Percentiles rank a stretch among this genome's conserved stretches.
These are phyloP conservation scores for Trichophyton schoenleinii DNA, from an alignment of 2,329 filamentous ascomycete genomes.

Conservation along the genomic window DNA sequence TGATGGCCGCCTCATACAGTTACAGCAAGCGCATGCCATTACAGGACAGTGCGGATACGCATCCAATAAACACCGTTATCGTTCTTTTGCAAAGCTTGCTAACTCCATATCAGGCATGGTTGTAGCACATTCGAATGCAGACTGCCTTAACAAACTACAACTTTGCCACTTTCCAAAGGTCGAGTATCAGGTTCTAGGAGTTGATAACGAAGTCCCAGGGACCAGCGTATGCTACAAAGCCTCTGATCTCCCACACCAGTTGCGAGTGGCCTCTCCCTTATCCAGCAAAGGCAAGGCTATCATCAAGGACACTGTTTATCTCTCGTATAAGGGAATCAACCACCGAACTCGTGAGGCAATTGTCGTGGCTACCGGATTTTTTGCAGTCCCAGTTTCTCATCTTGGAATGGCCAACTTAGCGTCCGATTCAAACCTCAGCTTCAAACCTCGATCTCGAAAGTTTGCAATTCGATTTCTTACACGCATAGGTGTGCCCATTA, in stretches of 20 bases:
- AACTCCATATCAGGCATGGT: slow-evolving; percentile 17
- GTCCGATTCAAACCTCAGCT: slow-evolving; percentile 21
- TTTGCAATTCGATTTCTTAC: slow-evolving; percentile 30
- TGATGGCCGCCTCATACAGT: slow-evolving; percentile 9
- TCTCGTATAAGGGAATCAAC: slow-evolving; percentile 30
- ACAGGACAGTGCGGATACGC: slow-evolving; percentile 19
- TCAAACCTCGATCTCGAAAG: slow-evolving; percentile 22
- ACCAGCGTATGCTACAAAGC: slow-evolving; percentile 25
- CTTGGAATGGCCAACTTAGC: slow-evolving; percentile 19
- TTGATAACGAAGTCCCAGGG: slow-evolving; percentile 19
- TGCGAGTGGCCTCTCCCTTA: slow-evolving; percentile 21
- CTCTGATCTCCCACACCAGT: slow-evolving; percentile 20
- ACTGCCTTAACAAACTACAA: slow-evolving; percentile 5
- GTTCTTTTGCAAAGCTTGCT: slow-evolving; percentile 26
- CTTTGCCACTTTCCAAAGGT: slow-evolving; percentile 15
- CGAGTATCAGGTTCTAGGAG: not conserved
- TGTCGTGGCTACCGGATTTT: slow-evolving; percentile 26
- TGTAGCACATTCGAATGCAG: slow-evolving; percentile 4
- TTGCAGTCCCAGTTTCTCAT: slow-evolving; percentile 19
- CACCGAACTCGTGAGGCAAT: slow-evolving; percentile 21
- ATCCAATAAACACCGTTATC: slow-evolving; percentile 16
- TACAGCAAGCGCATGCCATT: slow-evolving; percentile 21
- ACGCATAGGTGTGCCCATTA: slow-evolving; percentile 25
- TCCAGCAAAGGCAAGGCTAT: slow-evolving; percentile 19
- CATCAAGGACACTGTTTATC: slow-evolving; percentile 25